Evolutionary conservation across 768 basidiomycete species (phyloP).

Genomic region (Kwoniella europaea): DNA sequence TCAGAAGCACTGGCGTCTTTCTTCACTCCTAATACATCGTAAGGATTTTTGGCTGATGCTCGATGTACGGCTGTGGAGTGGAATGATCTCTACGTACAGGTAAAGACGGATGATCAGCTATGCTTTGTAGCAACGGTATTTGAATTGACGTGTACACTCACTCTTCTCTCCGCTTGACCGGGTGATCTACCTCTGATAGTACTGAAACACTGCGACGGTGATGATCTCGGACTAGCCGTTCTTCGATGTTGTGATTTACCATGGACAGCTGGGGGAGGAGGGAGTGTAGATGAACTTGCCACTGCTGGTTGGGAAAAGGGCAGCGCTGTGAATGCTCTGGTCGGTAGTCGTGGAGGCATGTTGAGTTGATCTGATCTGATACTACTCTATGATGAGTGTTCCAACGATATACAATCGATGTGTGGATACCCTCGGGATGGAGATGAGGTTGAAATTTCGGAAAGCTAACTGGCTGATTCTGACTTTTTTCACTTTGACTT

Average conservation of each 20-base stretch:
- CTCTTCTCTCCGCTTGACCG: slow-evolving; percentile 1
- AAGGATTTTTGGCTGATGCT: slow-evolving; percentile 77
- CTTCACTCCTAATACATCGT: slow-evolving; percentile 84
- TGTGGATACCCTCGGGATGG: neutral
- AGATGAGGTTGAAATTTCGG: slow-evolving; percentile 4
- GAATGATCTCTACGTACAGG: slow-evolving; percentile 67
- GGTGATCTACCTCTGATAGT: slow-evolving; percentile 10
- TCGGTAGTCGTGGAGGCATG: slow-evolving; percentile 44
- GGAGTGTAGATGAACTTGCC: slow-evolving; percentile 31
- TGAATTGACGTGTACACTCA: neutral
- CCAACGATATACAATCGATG: neutral
- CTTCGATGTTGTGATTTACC: slow-evolving; percentile 1
- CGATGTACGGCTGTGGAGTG: slow-evolving; percentile 69
- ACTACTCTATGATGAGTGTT: neutral
- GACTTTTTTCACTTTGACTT: neutral
- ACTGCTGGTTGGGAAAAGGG: slow-evolving; percentile 31
- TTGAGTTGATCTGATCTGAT: neutral
- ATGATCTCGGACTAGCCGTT: slow-evolving; percentile 22
- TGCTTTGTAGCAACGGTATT: neutral
- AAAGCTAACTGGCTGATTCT: slow-evolving; percentile 11
- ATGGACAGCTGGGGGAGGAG: slow-evolving; percentile 19
- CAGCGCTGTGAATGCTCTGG: slow-evolving; percentile 28
- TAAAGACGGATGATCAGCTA: neutral
- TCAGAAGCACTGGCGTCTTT: slow-evolving; percentile 81
- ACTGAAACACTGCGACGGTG: slow-evolving; percentile 10